Conservation (phyloP, 192 early-diverging fungal species). For the Kappamyces sp. region DNA sequence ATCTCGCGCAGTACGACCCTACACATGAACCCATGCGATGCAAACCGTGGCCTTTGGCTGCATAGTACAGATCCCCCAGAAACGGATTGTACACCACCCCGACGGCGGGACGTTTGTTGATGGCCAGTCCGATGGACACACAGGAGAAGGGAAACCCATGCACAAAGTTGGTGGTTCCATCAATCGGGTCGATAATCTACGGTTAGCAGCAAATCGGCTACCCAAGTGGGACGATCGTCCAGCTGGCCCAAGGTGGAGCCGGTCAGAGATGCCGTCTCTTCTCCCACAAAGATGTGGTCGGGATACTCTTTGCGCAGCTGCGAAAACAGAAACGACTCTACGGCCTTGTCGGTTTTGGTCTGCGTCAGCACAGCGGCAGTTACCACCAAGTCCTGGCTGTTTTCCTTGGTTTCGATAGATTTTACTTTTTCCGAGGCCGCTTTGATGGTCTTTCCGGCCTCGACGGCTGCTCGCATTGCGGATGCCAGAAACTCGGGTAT, state of each 20-base stretch:
- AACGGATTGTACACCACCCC: slow-evolving; percentile 92
- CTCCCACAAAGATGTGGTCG: slow-evolving; percentile 78
- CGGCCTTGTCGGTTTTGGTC: slow-evolving; percentile 77
- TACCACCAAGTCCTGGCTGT: slow-evolving; percentile 66
- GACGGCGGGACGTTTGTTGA: slow-evolving; percentile 67
- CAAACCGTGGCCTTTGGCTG: slow-evolving; percentile 50
- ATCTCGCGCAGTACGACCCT: slow-evolving; percentile 14
- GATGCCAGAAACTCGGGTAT: too few relatives aligned
- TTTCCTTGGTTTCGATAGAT: slow-evolving; percentile 49
- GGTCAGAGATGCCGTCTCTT: slow-evolving; percentile 54
- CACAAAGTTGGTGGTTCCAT: slow-evolving; percentile 46
- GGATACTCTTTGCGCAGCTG: slow-evolving; percentile 59
- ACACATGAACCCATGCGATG: slow-evolving; percentile 47
- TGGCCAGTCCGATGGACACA: slow-evolving; percentile 78
- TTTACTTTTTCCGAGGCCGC: not conserved
- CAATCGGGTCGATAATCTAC: slow-evolving; percentile 65
- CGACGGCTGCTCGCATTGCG: too few relatives aligned
- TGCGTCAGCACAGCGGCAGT: too few relatives aligned
- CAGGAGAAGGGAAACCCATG: slow-evolving; percentile 74
- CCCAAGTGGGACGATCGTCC: slow-evolving; percentile 74
- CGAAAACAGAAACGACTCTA: slow-evolving; percentile 66
- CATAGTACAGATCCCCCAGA: slow-evolving; percentile 67
- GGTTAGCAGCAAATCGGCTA: not conserved
- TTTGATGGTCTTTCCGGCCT: slow-evolving; percentile 15
- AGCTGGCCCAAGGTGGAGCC: slow-evolving; percentile 2